Evolutionary conservation across 176 grass and related monocot species (phyloP).

Genomic region (Ananas comosus): DNA sequence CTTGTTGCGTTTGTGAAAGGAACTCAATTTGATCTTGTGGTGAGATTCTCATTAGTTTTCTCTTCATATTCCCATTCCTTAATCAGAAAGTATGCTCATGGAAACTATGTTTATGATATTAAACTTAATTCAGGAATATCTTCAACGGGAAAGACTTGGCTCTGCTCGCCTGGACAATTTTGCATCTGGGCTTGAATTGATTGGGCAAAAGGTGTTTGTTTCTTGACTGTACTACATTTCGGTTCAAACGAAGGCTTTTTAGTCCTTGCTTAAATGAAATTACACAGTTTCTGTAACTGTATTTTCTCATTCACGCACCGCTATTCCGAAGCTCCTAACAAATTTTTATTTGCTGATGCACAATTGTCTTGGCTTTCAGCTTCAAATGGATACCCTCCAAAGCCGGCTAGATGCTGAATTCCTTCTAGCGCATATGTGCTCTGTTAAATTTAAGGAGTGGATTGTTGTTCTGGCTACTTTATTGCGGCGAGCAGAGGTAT

Average conservation of each 20-base stretch:
- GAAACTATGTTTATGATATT: not conserved
- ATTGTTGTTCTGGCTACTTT: slow-evolving; percentile 91
- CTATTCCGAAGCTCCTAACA: too few species aligned
- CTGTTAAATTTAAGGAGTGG: slow-evolving; percentile 99
- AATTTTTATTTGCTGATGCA: slow-evolving; percentile 6
- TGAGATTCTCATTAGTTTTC: slow-evolving; percentile 28
- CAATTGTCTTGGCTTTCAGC: slow-evolving; percentile 35
- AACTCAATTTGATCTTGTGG: slow-evolving; percentile 99
- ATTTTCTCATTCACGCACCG: too few species aligned
- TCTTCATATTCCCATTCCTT: slow-evolving; percentile 7
- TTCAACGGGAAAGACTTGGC: slow-evolving; percentile 82
- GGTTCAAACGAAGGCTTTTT: too few species aligned
- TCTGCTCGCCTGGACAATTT: slow-evolving; percentile 93
- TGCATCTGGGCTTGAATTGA: slow-evolving; percentile 92
- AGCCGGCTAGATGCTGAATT: slow-evolving; percentile 95
- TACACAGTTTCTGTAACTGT: too few species aligned
- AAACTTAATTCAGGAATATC: slow-evolving; percentile 72
- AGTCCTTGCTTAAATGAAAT: too few species aligned
- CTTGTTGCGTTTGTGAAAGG: slow-evolving; percentile 98
- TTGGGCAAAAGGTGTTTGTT: slow-evolving; percentile 80
- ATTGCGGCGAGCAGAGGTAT: slow-evolving; percentile 82
- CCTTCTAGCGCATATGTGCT: slow-evolving; percentile 98
- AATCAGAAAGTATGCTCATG: not conserved
- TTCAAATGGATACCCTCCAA: slow-evolving; percentile 94
- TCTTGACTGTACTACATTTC: not conserved